phyloP scores from a whole-genome alignment of 169 alveolate species.

The Plasmodium vinckei region DNA sequence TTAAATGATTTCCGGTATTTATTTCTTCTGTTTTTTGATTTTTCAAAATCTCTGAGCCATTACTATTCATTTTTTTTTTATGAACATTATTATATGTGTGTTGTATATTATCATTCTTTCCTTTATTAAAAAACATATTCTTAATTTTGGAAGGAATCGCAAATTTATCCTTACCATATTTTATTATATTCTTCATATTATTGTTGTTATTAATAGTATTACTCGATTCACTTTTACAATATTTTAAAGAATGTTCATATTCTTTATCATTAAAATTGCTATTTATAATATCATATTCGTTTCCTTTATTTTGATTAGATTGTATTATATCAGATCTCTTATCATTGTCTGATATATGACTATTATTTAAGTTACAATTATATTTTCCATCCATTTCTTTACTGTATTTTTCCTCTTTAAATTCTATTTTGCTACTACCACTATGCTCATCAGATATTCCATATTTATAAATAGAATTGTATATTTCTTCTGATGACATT shows the following conservation, averaged over 20 bases:
- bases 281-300: not conserved
- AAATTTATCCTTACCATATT: too few species aligned
- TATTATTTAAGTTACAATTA: too few species aligned
- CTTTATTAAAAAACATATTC: constrained; percentile 28
- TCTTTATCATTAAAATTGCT: not conserved
- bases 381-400: too few species aligned
- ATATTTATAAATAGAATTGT: too few species aligned
- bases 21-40: constrained; percentile 20
- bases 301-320: not conserved
- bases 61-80: not conserved
- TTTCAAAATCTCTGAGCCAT: not conserved
- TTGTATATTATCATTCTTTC: constrained; percentile 1
- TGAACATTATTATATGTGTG: not conserved
- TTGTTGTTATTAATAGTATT: not conserved
- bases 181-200: not conserved
- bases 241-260: not conserved
- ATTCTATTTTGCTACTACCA: too few species aligned
- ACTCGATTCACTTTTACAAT: constrained; percentile 19
- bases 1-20: not conserved
- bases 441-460: too few species aligned
- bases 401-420: too few species aligned
- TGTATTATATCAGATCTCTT: too few species aligned
- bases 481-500: too few species aligned
- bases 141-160: constrained; percentile 28
- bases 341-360: too few species aligned